phyloP scores from a whole-genome alignment of 305 asterid genomes.

The Striga hermonthica region DNA sequence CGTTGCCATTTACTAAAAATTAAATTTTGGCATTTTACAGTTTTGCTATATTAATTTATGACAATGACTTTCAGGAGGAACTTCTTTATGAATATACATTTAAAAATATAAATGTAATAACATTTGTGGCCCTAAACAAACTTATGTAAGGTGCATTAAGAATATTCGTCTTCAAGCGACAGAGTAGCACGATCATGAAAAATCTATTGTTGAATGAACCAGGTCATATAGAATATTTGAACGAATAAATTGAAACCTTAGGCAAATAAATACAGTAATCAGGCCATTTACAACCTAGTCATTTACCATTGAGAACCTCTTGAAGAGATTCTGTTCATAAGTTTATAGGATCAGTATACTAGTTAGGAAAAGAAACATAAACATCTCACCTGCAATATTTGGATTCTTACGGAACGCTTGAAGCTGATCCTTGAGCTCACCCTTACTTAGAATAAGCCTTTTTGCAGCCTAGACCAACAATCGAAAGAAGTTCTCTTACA shows the following conservation, averaged over 20 bases:
- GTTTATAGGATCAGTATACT: conserved; percentile 7
- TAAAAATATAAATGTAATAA: neutral
- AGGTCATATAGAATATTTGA: neutral
- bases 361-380: conserved; percentile 27
- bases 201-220: neutral
- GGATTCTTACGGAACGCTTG: conserved; percentile 66
- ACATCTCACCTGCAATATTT: conserved; percentile 55
- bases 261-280: neutral
- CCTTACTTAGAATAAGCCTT: conserved; percentile 72
- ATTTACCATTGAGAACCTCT: conserved; percentile 6
- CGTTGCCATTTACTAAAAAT: too few species aligned
- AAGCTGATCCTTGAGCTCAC: conserved; percentile 67
- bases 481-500: conserved; percentile 20
- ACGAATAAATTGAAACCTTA: conserved; percentile 1
- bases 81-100: too few species aligned
- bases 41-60: too few species aligned
- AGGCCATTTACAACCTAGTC: conserved; percentile 2
- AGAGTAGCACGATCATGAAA: neutral
- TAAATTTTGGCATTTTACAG: too few species aligned
- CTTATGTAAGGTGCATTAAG: neutral
- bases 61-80: too few species aligned
- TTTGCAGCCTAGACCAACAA: conserved; percentile 71
- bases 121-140: neutral
- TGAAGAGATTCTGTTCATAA: conserved; percentile 23
- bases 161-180: neutral